Percentiles rank a stretch among this genome's conserved stretches.
phyloP scores from a whole-genome alignment of 257 asterid species.

The Leptodermis oblonga region DNA sequence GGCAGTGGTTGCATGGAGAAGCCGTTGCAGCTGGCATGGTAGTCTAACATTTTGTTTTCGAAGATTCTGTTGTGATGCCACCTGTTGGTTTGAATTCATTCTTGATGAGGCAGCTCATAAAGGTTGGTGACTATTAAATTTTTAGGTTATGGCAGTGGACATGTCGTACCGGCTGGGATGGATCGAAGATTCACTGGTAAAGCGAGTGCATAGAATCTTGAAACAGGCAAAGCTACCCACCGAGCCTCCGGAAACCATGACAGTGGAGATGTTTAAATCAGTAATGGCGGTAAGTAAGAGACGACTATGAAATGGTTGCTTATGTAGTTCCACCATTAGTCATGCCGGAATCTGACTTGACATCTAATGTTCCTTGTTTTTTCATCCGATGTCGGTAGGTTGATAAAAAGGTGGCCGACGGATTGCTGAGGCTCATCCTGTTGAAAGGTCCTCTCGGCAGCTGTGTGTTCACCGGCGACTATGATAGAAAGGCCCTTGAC shows the following conservation, averaged over 20 bases:
- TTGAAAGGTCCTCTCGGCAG: slow-evolving; percentile 85
- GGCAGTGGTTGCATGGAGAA: slow-evolving; percentile 98
- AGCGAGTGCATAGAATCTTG: slow-evolving; percentile 62
- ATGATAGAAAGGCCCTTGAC: slow-evolving; percentile 64
- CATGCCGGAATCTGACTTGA: neutral
- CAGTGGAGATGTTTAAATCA: slow-evolving; percentile 83
- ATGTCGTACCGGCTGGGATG: slow-evolving; percentile 91
- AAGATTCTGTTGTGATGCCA: neutral
- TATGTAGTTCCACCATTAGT: neutral
- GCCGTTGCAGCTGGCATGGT: slow-evolving; percentile 99
- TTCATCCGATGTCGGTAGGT: slow-evolving; percentile 59
- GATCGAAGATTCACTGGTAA: slow-evolving; percentile 81
- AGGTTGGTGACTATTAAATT: neutral
- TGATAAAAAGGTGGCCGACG: slow-evolving; percentile 96
- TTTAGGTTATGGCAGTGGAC: slow-evolving; percentile 97
- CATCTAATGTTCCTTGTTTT: slow-evolving; percentile 6
- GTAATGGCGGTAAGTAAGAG: slow-evolving; percentile 98
- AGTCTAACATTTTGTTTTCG: neutral
- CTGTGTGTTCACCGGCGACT: slow-evolving; percentile 90
- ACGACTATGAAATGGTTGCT: neutral
- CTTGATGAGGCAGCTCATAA: slow-evolving; percentile 8
- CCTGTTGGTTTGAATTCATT: neutral
- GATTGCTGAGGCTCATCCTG: slow-evolving; percentile 83
- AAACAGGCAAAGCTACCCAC: slow-evolving; percentile 74
- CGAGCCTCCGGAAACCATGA: slow-evolving; percentile 76